Base-by-base conservation (phyloP, 441 rosid species). In the Arabidopsis hybrid region DNA sequence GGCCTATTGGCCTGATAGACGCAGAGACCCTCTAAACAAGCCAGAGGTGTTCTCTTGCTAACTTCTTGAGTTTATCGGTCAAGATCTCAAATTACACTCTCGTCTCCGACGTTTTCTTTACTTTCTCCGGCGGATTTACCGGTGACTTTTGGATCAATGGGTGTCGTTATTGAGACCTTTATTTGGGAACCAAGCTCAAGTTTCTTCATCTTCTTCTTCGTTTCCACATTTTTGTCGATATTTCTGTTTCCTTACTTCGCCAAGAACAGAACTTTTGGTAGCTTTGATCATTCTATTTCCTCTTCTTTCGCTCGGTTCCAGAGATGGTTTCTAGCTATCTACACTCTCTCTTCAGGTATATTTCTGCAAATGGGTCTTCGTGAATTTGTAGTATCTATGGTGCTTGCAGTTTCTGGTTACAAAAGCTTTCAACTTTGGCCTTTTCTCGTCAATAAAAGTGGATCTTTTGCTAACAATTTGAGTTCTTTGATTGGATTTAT, bases 281-380 rank as follows among this genome's bases (percentile, higher is more conserved):
- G 75, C 32, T 86, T 89, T 61, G 89, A 85, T 66, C 86, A 85
- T 17, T 64, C 76, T 38, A 17, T 62, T 36, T 81, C 91, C 42
- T 79, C 85, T 38, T 80, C 82, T 39, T 81, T 82, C 60, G 72
- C 69, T 16, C 85, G 84, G 7, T 90, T 88, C 80, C 95, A 85
- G 46, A 86, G 87, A 42, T 81, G 83, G 81, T 91, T 92, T 79
- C 82, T 91, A 60, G 55, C 89, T 70, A 68, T 90, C 69, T 90
- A 85, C 76, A 83, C 88, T 62, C 84, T 94, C 76, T 89, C 91
- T 69, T 86, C 99, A 81, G 94, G 97, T 90, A 50, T 18, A 43
- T 49, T 52, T 1, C 6, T 42, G 0, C 51, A 47, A 60, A 60
- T 53, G 42, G 5, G 53, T 17, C 21, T 17, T 49, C 53, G 17